A percentile compares a stretch with the other conserved stretches of the same genome.
phyloP scores from a whole-genome alignment of 1,284 basidiomycete genomes.

The Mycena sp. region DNA sequence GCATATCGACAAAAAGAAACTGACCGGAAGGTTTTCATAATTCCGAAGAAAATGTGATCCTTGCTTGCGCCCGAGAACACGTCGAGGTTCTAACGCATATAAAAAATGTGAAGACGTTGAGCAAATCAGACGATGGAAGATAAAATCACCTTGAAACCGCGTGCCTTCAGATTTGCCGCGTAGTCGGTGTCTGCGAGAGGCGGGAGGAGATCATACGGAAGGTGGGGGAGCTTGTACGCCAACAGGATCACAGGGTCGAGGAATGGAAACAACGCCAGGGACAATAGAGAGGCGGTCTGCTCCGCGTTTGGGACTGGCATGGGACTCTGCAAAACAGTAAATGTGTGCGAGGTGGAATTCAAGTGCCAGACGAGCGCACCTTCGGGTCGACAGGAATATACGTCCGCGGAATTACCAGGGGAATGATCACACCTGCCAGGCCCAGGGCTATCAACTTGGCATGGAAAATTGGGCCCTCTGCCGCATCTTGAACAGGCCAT shows the following conservation, averaged over 20 bases:
- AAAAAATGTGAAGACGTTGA: background rate
- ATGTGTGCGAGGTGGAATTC: conserved; percentile 6
- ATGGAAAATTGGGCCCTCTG: conserved; percentile 34
- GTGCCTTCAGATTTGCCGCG: conserved; percentile 34
- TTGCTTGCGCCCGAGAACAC: conserved; percentile 33
- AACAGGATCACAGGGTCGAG: conserved; percentile 53
- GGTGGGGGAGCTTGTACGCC: conserved; percentile 42
- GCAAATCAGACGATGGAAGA: background rate
- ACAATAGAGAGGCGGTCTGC: conserved; percentile 61
- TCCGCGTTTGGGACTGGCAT: conserved; percentile 59
- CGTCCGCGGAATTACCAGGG: conserved; percentile 35
- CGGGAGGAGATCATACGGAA: conserved; percentile 47
- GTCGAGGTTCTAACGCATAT: conserved; percentile 40
- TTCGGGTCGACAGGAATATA: conserved; percentile 38
- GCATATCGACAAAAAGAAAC: background rate
- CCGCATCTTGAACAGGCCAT: conserved; percentile 33
- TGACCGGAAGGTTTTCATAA: conserved; percentile 20
- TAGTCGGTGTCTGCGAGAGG: conserved; percentile 61
- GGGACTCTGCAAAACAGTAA: conserved; percentile 37
- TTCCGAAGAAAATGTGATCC: conserved; percentile 36
- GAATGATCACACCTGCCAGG: conserved; percentile 30
- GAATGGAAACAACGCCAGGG: conserved; percentile 56
- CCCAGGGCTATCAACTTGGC: conserved; percentile 31
- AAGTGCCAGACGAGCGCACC: too few relatives aligned
- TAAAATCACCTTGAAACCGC: conserved; percentile 32